These are phyloP conservation scores for Aureobasidium sp. DNA, from an alignment of 2,329 filamentous ascomycete species.

Conservation along the genomic window DNA sequence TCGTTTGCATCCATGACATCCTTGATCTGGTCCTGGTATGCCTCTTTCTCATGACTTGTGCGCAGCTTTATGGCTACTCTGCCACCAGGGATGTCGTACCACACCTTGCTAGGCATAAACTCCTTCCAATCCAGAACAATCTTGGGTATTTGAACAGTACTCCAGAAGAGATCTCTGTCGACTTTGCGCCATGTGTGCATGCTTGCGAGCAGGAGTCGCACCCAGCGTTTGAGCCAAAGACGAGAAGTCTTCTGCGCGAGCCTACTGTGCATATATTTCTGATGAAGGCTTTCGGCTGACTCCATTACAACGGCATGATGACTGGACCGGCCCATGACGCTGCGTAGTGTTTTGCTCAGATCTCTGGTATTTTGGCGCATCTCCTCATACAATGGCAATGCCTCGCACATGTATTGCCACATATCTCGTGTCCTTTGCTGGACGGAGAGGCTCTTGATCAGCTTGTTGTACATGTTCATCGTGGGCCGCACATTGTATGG, in stretches of 20 bases:
- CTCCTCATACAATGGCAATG: constrained; percentile 15
- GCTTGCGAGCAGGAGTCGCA: constrained; percentile 22
- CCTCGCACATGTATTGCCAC: constrained; percentile 24
- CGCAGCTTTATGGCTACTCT: constrained; percentile 22
- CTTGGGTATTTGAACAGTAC: constrained; percentile 20
- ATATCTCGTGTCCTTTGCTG: constrained; percentile 20
- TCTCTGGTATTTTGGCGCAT: background rate
- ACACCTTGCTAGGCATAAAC: constrained; percentile 20
- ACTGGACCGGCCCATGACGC: background rate
- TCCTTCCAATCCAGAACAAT: constrained; percentile 25
- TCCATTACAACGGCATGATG: too few species aligned
- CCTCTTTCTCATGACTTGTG: background rate
- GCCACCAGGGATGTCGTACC: constrained; percentile 28
- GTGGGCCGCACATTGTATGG: constrained; percentile 52
- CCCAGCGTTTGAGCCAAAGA: constrained; percentile 23
- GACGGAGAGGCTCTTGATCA: constrained; percentile 25
- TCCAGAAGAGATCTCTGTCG: constrained; percentile 9
- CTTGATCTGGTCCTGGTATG: background rate
- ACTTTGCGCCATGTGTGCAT: constrained; percentile 8
- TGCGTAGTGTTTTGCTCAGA: background rate
- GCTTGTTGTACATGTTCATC: constrained; percentile 47
- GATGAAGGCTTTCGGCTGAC: constrained; percentile 9
- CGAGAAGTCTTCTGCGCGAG: constrained; percentile 3
- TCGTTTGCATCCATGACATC: background rate
- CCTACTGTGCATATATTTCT: background rate